Base-by-base conservation (phyloP, 805 yeast genomes). In the Wickerhamiella siamensis region DNA sequence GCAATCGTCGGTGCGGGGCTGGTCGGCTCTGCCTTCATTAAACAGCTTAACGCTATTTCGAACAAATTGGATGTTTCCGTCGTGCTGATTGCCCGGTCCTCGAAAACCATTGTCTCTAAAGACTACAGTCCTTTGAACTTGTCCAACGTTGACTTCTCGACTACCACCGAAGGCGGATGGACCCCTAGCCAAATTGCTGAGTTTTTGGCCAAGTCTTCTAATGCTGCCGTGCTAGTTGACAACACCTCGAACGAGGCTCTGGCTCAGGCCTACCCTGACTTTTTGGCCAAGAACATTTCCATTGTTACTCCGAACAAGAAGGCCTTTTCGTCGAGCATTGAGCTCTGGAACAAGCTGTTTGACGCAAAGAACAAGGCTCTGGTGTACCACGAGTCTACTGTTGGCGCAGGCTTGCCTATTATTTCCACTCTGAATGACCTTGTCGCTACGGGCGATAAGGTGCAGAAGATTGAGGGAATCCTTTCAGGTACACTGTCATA, bases 271-370 rank as follows among this genome's bases (percentile, higher is more conserved):
- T 91, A 91, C 62, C 82, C 94, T 36, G 61, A 67, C 32, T 77
- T 91, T 54, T 67, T 88, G 47, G 61, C 70, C 50, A 72, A 69
- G 45, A 94, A 95, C 31, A 77, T 91, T 50, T 84, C 95, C 36
- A 75, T 91, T 54, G 98, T 97, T 16, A 91, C 99, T 36, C 99
- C 99, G 51, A 91, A 91, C 71, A 91, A 91, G 65, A 91, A 91
- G 70, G 99, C 94, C 0, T 91, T 91, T 58, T 86, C 96, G 8
- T 71, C 86, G 34, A 79, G 75, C 43, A 63, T 81, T 47, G 60
- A 66, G 19, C 64, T 77, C 10, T 91, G 97, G 96, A 72, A 83
- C 43, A 69, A 71, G 40, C 75, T 91, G 42, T 71, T 80, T 29
- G 70, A 67, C 31, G 63, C 66, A 32, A 69, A 72, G 37, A 68